phyloP scores from a whole-genome alignment of 2,329 filamentous ascomycete genomes.

The Stachybotrys chlorohalonatus region DNA sequence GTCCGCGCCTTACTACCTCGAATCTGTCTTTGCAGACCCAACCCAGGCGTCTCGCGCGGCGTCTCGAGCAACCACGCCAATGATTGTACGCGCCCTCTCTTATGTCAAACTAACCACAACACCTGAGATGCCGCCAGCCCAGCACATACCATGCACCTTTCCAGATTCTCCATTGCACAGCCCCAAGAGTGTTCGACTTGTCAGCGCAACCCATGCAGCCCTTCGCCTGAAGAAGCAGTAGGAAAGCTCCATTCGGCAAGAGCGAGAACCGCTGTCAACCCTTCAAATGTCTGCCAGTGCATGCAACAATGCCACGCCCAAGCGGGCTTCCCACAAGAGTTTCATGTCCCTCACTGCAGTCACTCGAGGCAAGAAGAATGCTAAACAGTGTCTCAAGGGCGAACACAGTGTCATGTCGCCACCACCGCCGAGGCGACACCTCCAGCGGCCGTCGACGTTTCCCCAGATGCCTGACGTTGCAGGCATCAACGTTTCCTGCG shows the following conservation, averaged over 20 bases:
- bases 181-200: conserved; percentile 36
- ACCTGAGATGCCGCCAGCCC: conserved; percentile 5
- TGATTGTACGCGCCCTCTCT: conserved; percentile 49
- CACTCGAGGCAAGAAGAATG: conserved; percentile 32
- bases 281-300: conserved; percentile 17
- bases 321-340: conserved; percentile 18
- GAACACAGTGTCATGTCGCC: conserved; percentile 37
- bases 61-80: conserved; percentile 60
- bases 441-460: conserved; percentile 61
- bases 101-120: conserved; percentile 15
- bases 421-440: conserved; percentile 49
- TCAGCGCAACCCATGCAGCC: conserved; percentile 19
- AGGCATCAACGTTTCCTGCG: conserved; percentile 51
- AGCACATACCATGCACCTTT: conserved; percentile 16
- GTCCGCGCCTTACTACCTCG: conserved; percentile 67
- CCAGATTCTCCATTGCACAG: conserved; percentile 18
- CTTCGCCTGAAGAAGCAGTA: conserved; percentile 17
- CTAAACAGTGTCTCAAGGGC: conserved; percentile 41
- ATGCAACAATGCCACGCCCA: conserved; percentile 17
- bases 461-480: conserved; percentile 69
- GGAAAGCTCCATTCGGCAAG: conserved; percentile 13
- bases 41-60: conserved; percentile 45
- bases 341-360: conserved; percentile 38
- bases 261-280: conserved; percentile 7
- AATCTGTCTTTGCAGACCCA: conserved; percentile 64